Base-by-base conservation (phyloP, 345 rosid species). In the Rhizophora mangle region DNA sequence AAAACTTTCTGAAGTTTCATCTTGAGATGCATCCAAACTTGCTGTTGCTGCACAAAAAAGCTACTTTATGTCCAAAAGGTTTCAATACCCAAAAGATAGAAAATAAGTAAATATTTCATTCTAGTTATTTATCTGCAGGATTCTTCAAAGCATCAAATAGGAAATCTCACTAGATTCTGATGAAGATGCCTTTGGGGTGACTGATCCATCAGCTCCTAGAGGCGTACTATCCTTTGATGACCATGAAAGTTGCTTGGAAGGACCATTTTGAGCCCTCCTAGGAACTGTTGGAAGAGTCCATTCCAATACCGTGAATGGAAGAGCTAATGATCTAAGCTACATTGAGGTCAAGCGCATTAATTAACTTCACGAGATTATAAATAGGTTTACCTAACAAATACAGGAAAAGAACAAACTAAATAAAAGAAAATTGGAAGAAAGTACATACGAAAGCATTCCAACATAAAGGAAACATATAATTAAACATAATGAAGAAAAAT, bases 311-410 rank as follows among this genome's bases (percentile, higher is more conserved):
- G 99, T 89, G 89, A 95, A 95, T 76, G 97, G 97, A 84, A 94
- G 97, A 78, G 98, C 98, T 86, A 95, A 87, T 73, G 99, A 92
- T 92, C 99, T 92, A 91, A 95, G 96, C 99, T 95, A 95, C 90
- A 89, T 77, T 68, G 69, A 78, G 79, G 70, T 71, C 74, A 77
- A 75, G 72, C 60, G 80, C 66, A 78, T 82, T 77, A 80, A 89
- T 69, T 78, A 86, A 73, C 79, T 49, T 72, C 32, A 69, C 65
- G 27, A 26, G 24, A 59, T 51, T 57, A 20, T 37, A 62, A 63
- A 37, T 47, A 61, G 63, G 24, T 63, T 22, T 24, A 24, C 20
- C 43, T 46, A 5, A 61, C 63, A 73, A 18, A 6, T 67, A 20
- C 54, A 72, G 36, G 4, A 66, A 66, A 60, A 64, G 13, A 71